These are phyloP conservation scores for Aspergillus felis DNA, from an alignment of 2,329 filamentous ascomycete species.

Conservation along the genomic window DNA sequence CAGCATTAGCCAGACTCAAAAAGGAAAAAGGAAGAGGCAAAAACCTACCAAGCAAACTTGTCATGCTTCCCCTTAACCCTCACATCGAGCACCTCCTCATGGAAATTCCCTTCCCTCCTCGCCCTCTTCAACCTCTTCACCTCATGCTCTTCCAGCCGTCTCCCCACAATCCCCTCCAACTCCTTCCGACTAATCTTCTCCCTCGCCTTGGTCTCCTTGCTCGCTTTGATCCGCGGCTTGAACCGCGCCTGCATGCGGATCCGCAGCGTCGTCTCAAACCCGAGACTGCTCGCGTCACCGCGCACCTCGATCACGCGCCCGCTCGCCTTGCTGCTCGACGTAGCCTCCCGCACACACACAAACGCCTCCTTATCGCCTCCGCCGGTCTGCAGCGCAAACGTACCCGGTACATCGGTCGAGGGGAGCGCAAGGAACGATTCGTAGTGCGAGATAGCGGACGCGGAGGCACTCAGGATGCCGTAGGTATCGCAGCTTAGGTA, in stretches of 20 bases:
- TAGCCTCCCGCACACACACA: slow-evolving; percentile 56
- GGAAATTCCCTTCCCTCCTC: slow-evolving; percentile 79
- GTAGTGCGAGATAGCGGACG: slow-evolving; percentile 76
- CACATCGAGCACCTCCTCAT: slow-evolving; percentile 79
- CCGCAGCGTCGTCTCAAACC: slow-evolving; percentile 67
- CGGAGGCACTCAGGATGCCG: slow-evolving; percentile 70
- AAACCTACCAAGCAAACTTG: slow-evolving; percentile 56
- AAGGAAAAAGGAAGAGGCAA: slow-evolving; percentile 9
- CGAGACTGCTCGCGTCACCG: slow-evolving; percentile 67
- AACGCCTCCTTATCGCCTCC: slow-evolving; percentile 61
- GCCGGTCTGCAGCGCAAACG: slow-evolving; percentile 69
- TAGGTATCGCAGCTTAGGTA: slow-evolving; percentile 84
- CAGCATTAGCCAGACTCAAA: slow-evolving; percentile 14
- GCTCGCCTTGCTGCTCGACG: slow-evolving; percentile 33
- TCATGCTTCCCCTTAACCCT: slow-evolving; percentile 93
- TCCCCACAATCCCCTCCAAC: slow-evolving; percentile 74
- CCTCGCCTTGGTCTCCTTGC: slow-evolving; percentile 75
- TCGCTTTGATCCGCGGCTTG: slow-evolving; percentile 75
- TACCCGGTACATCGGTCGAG: slow-evolving; percentile 60
- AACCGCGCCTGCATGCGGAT: slow-evolving; percentile 94
- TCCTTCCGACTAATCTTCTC: slow-evolving; percentile 85
- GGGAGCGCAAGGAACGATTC: slow-evolving; percentile 73
- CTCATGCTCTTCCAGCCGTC: slow-evolving; percentile 77
- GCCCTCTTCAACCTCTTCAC: slow-evolving; percentile 79
- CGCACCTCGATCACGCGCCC: slow-evolving; percentile 62